Base-by-base conservation (phyloP, 1,284 basidiomycete genomes). In the Leccinum cinnamomeum region DNA sequence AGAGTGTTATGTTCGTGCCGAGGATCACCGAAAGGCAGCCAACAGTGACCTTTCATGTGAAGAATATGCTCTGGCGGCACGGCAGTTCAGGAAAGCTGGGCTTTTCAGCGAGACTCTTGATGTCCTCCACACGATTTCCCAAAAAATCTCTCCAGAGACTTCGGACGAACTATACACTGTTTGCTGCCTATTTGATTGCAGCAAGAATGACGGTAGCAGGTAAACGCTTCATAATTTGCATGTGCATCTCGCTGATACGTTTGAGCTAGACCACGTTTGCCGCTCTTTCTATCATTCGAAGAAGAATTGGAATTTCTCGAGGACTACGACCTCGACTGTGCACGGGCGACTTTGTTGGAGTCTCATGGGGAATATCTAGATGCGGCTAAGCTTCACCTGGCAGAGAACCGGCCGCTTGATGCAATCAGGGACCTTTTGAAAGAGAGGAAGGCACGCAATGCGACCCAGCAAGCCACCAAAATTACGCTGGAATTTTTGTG, bases 281-380 rank as follows among this genome's bases (percentile, higher is more conserved):
- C 30, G 3, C 30, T 33, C 30, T 33, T 0, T 33, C 30, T 3
- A 30, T 30, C 30, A 30, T 3, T 25, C 0, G 82, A 89, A 23
- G 83, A 88, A 11, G 78, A 80, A 16, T 64, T 88, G 7, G 80
- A 84, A 50, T 90, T 86, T 63, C 78, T 86, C 53, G 82, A 86
- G 60, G 80, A 84, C 12, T 81, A 79, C 56, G 82, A 81, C 23
- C 76, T 90, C 5, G 82, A 86, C 61, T 67, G 81, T 14, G 81
- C 83, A 11, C 81, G 77, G n/a, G 83, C 82, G 0, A 70, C 72
- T 0, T 69, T 89, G 7, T 77, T 89, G n/a, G 78, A 81, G 55
- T 70, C 76, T 5, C 73, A 79, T 3, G 81, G 79, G 5, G 74
- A 78, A 62, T 78, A 74, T 53, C 61, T 68, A 0, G 84, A 89